Evolutionary conservation across 176 grass and related monocot genomes (phyloP).

Genomic region (Echinochloa phyllopogon): DNA sequence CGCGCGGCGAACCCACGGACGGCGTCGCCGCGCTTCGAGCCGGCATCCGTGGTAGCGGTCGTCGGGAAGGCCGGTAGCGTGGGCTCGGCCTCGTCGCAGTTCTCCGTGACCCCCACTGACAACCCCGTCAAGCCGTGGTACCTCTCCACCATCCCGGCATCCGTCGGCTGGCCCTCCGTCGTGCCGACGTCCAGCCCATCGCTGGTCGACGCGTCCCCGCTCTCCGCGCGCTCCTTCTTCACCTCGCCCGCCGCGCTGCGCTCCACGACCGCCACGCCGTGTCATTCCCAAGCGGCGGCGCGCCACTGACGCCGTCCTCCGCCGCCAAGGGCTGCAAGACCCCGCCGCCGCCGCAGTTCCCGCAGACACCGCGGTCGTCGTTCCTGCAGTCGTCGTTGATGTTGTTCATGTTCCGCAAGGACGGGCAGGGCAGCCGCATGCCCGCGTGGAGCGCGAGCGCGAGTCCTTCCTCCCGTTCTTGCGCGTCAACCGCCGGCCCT

Average conservation of each 20-base stretch:
- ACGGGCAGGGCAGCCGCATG: conserved; percentile 69
- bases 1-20: conserved; percentile 80
- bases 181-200: conserved; percentile 78
- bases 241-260: conserved; percentile 80
- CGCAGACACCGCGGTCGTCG: conserved; percentile 83
- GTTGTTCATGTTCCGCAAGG: conserved; percentile 81
- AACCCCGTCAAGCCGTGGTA: conserved; percentile 98
- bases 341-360: conserved; percentile 53
- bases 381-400: conserved; percentile 89
- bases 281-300: conserved; percentile 32
- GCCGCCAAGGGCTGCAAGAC: conserved; percentile 42
- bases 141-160: conserved; percentile 72
- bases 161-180: conserved; percentile 56
- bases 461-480: conserved; percentile 88
- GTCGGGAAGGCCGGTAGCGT: conserved; percentile 34
- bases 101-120: conserved; percentile 81
- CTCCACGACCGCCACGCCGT: conserved; percentile 47
- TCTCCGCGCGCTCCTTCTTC: conserved; percentile 94
- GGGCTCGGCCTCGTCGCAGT: conserved; percentile 85
- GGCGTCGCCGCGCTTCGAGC: conserved; percentile 83
- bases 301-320: conserved; percentile 41
- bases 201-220: conserved; percentile 83
- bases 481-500: conserved; percentile 84
- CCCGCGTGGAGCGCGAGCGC: conserved; percentile 74
- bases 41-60: conserved; percentile 32